Evolutionary conservation across 2,329 filamentous ascomycete genomes (phyloP).

Genomic region (Thielaviopsis populi): DNA sequence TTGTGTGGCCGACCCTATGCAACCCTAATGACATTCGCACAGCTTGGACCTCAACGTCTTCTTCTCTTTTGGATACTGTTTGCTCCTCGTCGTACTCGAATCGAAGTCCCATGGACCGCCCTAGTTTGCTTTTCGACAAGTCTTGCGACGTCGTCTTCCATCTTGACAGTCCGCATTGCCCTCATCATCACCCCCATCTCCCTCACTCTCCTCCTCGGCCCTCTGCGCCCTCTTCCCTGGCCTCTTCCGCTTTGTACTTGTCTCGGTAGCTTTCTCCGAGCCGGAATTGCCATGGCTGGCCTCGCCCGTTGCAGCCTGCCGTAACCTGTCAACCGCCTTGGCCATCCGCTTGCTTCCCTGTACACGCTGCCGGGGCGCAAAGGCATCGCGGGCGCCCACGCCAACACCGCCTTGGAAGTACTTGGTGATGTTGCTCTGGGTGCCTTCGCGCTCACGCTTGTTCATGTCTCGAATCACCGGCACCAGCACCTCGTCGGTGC

Average conservation of each 20-base stretch:
- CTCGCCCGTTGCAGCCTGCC: slow-evolving; percentile 21
- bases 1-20: too few species aligned
- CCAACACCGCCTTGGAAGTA: slow-evolving; percentile 70
- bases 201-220: background rate
- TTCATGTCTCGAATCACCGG: slow-evolving; percentile 97
- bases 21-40: too few species aligned
- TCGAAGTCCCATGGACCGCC: background rate
- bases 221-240: background rate
- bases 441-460: slow-evolving; percentile 69
- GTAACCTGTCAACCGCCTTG: slow-evolving; percentile 54
- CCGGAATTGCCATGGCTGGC: background rate
- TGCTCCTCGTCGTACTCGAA: background rate
- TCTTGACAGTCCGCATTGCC: background rate
- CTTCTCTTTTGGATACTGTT: background rate
- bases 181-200: background rate
- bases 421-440: slow-evolving; percentile 88
- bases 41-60: too few species aligned
- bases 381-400: slow-evolving; percentile 48
- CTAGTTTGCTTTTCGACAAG: background rate
- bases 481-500: slow-evolving; percentile 88
- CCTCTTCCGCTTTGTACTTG: slow-evolving; percentile 4
- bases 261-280: background rate
- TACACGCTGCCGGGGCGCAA: slow-evolving; percentile 51
- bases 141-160: background rate
- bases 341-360: slow-evolving; percentile 57